Conservation (phyloP, 2,329 filamentous ascomycete species). For the Penicillium psychrosexuale region DNA sequence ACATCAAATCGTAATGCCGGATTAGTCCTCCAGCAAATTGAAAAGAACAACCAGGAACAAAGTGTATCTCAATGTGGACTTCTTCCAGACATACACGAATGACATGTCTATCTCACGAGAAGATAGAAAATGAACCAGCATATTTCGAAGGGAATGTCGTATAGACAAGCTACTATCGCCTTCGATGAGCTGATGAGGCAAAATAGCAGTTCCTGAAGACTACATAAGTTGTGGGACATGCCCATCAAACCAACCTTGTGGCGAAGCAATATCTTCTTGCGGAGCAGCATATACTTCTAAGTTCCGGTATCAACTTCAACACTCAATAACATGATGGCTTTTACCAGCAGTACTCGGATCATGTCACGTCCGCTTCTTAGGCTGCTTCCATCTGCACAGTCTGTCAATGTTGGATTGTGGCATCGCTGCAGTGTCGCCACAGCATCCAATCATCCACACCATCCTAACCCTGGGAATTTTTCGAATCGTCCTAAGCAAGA, state of each 20-base stretch:
- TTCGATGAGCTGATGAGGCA: constrained; percentile 2
- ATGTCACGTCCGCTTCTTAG: constrained; percentile 9
- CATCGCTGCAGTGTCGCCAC: constrained; percentile 11
- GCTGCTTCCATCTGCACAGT: constrained; percentile 1
- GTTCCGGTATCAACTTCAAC: background rate
- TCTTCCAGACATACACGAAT: background rate
- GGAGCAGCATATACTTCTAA: background rate
- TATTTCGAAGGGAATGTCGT: background rate
- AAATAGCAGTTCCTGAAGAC: background rate
- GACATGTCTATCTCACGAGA: background rate
- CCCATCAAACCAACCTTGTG: background rate
- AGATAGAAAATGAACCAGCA: background rate
- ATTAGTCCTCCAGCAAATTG: constrained; percentile 3
- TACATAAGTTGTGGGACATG: background rate
- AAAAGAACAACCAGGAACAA: background rate
- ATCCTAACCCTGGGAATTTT: constrained; percentile 37
- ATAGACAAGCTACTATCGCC: background rate
- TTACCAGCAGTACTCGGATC: background rate
- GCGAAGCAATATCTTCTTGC: background rate
- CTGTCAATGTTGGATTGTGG: constrained; percentile 5
- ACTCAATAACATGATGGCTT: background rate
- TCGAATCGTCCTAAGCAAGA: constrained; percentile 30
- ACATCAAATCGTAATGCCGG: constrained; percentile 5
- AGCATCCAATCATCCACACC: constrained; percentile 15
- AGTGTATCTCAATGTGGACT: background rate